Conservation (phyloP, 306 rosid species). For the Nissolia schottii region DNA sequence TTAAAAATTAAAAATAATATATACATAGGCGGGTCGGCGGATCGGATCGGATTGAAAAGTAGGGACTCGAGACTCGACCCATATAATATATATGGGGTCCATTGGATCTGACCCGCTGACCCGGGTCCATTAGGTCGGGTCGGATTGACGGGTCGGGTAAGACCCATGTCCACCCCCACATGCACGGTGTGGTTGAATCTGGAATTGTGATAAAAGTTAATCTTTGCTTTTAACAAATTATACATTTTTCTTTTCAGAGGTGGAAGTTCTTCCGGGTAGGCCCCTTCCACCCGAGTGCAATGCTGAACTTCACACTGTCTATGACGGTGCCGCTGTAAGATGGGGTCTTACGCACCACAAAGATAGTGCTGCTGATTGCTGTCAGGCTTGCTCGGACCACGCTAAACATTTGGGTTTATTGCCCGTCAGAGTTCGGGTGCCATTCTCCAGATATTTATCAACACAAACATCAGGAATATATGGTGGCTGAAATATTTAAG, state of each 20-base stretch:
- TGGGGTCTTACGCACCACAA: slow-evolving; percentile 95
- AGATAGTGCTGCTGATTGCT: slow-evolving; percentile 97
- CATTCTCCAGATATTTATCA: slow-evolving; percentile 85
- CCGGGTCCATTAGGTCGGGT: no score
- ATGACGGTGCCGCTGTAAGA: slow-evolving; percentile 81
- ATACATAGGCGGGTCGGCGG: no score
- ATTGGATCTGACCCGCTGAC: no score
- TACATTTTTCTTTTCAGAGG: slow-evolving; percentile 59
- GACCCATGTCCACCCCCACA: no score
- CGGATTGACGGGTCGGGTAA: no score
- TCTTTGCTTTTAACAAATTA: slow-evolving; percentile 15
- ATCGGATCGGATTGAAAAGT: no score
- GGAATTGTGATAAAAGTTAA: slow-evolving; percentile 18
- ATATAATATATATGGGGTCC: no score
- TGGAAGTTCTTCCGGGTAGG: slow-evolving; percentile 77
- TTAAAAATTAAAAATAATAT: no score
- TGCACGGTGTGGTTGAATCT: slow-evolving; percentile 9
- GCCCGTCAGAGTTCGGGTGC: slow-evolving; percentile 83
- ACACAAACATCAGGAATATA: slow-evolving; percentile 75
- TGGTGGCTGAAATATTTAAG: slow-evolving; percentile 97
- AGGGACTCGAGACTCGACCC: no score
- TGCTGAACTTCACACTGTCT: slow-evolving; percentile 76
- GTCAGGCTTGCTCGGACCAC: slow-evolving; percentile 90
- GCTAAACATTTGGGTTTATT: slow-evolving; percentile 88
- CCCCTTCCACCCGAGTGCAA: slow-evolving; percentile 68